phyloP scores from a whole-genome alignment of 139 green algal genomes.

The Chlorella sp. region DNA sequence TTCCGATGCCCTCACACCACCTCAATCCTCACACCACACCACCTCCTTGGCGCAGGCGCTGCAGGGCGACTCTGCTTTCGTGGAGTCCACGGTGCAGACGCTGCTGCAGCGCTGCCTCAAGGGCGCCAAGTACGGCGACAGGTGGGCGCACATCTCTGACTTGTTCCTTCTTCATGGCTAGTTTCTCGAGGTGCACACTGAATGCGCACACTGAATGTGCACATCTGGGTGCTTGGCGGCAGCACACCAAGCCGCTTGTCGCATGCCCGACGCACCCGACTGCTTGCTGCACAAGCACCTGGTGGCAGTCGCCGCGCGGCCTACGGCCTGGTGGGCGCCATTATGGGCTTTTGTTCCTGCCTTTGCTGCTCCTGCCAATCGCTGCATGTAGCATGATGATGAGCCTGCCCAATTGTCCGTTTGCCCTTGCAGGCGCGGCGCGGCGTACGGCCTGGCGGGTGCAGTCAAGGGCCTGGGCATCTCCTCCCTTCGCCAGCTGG shows the following conservation, averaged over 20 bases:
- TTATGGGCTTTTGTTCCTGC: constrained; percentile 96
- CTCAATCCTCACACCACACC: not conserved
- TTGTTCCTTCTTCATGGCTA: too few relatives aligned
- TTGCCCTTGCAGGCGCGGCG: constrained; percentile 75
- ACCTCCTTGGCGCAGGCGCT: constrained; percentile 11
- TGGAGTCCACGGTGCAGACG: constrained; percentile 52
- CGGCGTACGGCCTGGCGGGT: constrained; percentile 92
- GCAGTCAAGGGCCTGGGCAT: constrained; percentile 95
- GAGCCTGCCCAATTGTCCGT: not conserved
- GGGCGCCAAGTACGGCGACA: constrained; percentile 77
- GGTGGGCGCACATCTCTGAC: constrained; percentile 32
- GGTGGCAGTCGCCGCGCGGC: constrained; percentile 83
- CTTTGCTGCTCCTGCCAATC: too few relatives aligned
- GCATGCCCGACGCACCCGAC: too few relatives aligned
- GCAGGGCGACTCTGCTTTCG: constrained; percentile 53
- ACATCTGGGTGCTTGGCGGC: too few relatives aligned
- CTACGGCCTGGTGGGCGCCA: constrained; percentile 89
- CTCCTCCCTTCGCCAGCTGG: constrained; percentile 80
- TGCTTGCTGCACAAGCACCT: too few relatives aligned
- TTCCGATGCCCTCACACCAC: too few relatives aligned
- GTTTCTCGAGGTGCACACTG: too few relatives aligned
- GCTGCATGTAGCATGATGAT: too few relatives aligned
- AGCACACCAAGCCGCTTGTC: too few relatives aligned
- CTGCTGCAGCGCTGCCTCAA: constrained; percentile 71
- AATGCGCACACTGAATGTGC: too few relatives aligned